Base-by-base conservation (phyloP, 108 stramenopile genomes). In the Cyclostephanos tholiformis region DNA sequence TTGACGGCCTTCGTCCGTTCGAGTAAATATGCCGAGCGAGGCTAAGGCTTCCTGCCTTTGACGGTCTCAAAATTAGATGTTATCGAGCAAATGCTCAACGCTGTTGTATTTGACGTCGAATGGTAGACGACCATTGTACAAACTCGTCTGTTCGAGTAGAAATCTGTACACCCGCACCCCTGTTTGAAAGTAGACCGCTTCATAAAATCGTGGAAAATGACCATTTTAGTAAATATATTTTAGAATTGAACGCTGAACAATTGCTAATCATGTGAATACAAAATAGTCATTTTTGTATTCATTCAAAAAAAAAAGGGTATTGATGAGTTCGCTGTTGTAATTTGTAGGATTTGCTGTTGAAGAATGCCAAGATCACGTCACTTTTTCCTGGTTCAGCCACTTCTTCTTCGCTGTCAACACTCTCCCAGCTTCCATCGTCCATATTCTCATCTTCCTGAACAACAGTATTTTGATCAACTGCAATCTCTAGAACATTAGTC, bases 341-440 rank as follows among this genome's bases (percentile, higher is more conserved):
- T 73, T 75, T 75, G 74, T 75, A 75, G 13, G 69, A 71, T 27
- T 71, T 69, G 38, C 35, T 27, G 59, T 75, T 75, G 69, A 75
- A 75, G 57, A 61, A 75, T 4, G 68, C 32, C 51, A 71, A 71
- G 14, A 75, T 75, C 61, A 48, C 44, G n/a, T 70, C 69, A 27
- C 39, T 65, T 19, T 2, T 75, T 48, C 53, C 35, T 11, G n/a
- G 19, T 20, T 35, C 48, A 26, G 39, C 35, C 9, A 17, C 43
- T 8, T 67, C 75, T 25, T 73, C 72, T 25, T 84, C 83, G n/a
- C 76, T 82, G 46, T 82, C 77, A 9, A 87, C 67, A 49, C 86
- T 87, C 68, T 87, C 86, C 86, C 86, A 87, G 44, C 79, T 80
- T 12, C 68, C 83, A 55, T 81, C 82, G 46, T 87, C 83, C 56